These are phyloP conservation scores for Herpetomonas samuelpessoai DNA, from an alignment of 208 protist species.

Conservation along the genomic window DNA sequence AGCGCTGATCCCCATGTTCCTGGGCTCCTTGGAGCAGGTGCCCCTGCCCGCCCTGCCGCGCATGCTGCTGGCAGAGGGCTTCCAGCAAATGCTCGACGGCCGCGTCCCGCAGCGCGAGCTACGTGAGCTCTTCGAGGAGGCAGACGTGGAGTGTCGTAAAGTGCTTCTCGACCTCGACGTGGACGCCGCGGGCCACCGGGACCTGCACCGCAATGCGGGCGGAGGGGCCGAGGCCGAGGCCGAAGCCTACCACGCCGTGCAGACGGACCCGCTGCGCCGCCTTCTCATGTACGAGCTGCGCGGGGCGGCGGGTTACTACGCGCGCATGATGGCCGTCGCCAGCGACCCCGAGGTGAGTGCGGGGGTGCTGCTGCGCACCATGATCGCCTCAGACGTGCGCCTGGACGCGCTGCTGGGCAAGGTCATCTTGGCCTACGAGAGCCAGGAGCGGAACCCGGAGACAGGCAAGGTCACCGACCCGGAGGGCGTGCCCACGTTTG, in stretches of 20 bases:
- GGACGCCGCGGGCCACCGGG: neutral
- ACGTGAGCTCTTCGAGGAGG: conserved; percentile 72
- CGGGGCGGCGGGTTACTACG: conserved; percentile 69
- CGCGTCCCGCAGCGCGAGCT: conserved; percentile 67
- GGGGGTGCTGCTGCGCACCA: conserved; percentile 48
- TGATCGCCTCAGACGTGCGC: conserved; percentile 72
- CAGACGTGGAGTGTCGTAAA: conserved; percentile 52
- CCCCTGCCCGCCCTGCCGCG: conserved; percentile 68
- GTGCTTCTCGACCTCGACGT: conserved; percentile 44
- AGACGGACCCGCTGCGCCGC: conserved; percentile 46
- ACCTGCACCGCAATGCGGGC: conserved; percentile 1
- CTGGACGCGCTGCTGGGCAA: conserved; percentile 51
- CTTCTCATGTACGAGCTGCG: conserved; percentile 76
- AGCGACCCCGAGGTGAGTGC: conserved; percentile 39
- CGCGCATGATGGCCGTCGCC: conserved; percentile 46
- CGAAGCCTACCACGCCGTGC: conserved; percentile 30
- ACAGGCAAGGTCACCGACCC: conserved; percentile 40
- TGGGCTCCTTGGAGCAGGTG: conserved; percentile 64
- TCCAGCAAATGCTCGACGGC: conserved; percentile 77
- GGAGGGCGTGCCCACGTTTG: conserved; percentile 7
- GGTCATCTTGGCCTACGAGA: conserved; percentile 47
- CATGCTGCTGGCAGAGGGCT: conserved; percentile 79
- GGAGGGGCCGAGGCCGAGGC: conserved; percentile 19
- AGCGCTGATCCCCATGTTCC: conserved; percentile 46
- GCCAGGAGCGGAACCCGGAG: conserved; percentile 30